Conservation (phyloP, 148 eudicot genomes). For the Persicaria maculosa region DNA sequence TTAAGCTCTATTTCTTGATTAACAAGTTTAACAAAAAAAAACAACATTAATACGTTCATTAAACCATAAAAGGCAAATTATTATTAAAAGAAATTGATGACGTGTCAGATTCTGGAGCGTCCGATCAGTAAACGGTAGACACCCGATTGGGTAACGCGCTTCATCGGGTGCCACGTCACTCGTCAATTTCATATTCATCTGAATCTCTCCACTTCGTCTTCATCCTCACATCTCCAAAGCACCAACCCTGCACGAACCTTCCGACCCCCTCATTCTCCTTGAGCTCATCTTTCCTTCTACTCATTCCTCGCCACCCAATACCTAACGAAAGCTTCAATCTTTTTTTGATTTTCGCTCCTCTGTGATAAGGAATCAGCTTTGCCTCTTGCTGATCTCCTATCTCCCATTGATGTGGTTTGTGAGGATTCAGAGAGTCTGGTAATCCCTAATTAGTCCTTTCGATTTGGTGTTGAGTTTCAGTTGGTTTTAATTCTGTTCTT, state of each 20-base stretch:
- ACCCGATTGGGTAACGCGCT: background rate
- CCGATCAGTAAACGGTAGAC: background rate
- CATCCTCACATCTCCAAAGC: background rate
- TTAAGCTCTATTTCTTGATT: background rate
- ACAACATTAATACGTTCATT: background rate
- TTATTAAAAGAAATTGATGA: too few relatives aligned
- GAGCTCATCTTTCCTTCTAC: background rate
- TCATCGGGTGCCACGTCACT: constrained; percentile 1
- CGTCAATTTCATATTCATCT: background rate
- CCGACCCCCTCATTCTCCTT: background rate
- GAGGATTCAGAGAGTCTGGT: background rate
- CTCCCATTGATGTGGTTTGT: background rate
- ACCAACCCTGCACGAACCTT: too few relatives aligned
- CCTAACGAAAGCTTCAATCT: background rate
- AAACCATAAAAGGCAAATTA: too few relatives aligned
- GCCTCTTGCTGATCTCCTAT: background rate
- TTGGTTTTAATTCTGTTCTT: background rate
- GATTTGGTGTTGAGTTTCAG: background rate
- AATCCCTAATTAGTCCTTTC: background rate
- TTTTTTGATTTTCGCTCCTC: background rate
- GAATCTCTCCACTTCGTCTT: background rate
- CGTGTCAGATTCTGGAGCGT: background rate
- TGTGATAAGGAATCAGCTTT: background rate
- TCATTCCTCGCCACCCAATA: background rate
- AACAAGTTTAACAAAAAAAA: background rate